Evolutionary conservation across 169 alveolate species (phyloP).

Genomic region (Cystoisospora suis): DNA sequence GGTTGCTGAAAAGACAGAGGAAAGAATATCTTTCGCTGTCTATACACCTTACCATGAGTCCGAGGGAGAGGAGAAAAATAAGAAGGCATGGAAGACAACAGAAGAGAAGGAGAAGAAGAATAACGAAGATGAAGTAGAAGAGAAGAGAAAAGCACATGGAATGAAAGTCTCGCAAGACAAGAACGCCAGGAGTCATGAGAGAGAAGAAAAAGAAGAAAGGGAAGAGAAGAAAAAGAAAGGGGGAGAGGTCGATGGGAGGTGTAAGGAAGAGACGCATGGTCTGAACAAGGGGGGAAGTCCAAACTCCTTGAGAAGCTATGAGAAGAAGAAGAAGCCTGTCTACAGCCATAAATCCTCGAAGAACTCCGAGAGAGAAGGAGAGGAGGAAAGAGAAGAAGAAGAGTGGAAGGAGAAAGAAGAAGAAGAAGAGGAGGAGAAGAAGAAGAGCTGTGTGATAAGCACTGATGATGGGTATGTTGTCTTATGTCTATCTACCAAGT

Average conservation of each 20-base stretch:
- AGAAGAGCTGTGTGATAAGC: not conserved
- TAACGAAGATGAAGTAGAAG: too few relatives aligned
- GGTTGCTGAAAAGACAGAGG: too few relatives aligned
- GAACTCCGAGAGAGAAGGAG: not conserved
- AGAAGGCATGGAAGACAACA: too few relatives aligned
- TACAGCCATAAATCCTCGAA: not conserved
- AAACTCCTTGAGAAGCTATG: too few relatives aligned
- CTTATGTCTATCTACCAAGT: constrained; percentile 16
- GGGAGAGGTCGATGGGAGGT: too few relatives aligned
- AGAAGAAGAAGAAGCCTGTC: not conserved
- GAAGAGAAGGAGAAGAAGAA: too few relatives aligned
- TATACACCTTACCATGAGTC: too few relatives aligned
- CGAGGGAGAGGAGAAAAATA: too few relatives aligned
- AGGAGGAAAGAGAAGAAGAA: not conserved
- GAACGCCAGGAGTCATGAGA: not conserved
- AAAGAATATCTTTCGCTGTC: too few relatives aligned
- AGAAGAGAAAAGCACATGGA: too few relatives aligned
- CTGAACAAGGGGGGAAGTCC: too few relatives aligned
- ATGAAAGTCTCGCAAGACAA: not conserved
- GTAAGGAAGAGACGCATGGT: too few relatives aligned
- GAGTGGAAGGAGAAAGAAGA: not conserved
- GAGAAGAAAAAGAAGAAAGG: not conserved
- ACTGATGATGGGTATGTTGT: constrained; percentile 33
- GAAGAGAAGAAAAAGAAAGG: not conserved
- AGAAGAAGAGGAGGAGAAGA: not conserved